A percentile compares a stretch with the other conserved stretches of the same genome.
These are phyloP conservation scores for Epichloe amarillans DNA, from an alignment of 2,329 filamentous ascomycete genomes.

Conservation along the genomic window DNA sequence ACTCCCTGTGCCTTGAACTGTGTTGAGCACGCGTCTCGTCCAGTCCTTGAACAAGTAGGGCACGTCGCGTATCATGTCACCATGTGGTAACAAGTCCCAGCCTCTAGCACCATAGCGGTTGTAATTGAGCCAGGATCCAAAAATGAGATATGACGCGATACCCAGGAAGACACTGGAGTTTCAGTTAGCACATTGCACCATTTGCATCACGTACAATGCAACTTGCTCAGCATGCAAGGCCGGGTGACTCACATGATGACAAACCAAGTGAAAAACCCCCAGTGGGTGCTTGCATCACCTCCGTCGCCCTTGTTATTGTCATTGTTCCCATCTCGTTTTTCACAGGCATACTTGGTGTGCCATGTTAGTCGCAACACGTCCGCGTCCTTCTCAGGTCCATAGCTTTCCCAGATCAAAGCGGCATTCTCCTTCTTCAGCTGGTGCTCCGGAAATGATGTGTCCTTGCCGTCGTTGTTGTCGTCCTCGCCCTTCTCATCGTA, in stretches of 20 bases:
- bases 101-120: conserved; percentile 89
- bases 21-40: conserved; percentile 64
- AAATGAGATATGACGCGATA: conserved; percentile 84
- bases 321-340: conserved; percentile 33
- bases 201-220: too few relatives aligned
- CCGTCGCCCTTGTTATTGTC: conserved; percentile 29
- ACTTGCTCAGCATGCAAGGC: background rate
- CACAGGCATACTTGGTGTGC: conserved; percentile 80
- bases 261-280: conserved; percentile 99
- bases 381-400: conserved; percentile 44
- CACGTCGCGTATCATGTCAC: conserved; percentile 80
- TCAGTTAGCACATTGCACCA: background rate
- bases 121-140: conserved; percentile 98
- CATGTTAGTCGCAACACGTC: conserved; percentile 64
- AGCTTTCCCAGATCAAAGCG: conserved; percentile 66
- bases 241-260: conserved; percentile 63
- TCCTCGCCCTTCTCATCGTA: conserved; percentile 23
- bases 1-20: conserved; percentile 68
- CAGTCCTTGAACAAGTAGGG: conserved; percentile 90
- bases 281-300: conserved; percentile 41
- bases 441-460: conserved; percentile 30
- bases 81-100: conserved; percentile 89
- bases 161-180: conserved; percentile 61
- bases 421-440: conserved; percentile 42
- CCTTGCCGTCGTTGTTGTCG: conserved; percentile 19